These are phyloP conservation scores for Amoebophrya sp. DNA, from an alignment of 169 alveolate genomes.

Conservation along the genomic window DNA sequence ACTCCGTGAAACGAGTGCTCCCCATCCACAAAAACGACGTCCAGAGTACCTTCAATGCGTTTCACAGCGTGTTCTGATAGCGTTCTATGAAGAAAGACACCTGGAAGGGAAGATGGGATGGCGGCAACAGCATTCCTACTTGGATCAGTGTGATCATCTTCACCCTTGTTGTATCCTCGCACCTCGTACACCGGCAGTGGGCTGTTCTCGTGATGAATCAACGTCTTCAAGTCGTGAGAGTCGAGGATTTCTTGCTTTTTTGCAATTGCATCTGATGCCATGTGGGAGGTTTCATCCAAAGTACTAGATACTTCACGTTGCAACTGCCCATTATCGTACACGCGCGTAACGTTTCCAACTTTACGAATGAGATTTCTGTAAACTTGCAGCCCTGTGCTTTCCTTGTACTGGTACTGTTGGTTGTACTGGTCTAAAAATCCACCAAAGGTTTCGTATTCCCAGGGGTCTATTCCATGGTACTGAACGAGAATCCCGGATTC, in stretches of 20 bases:
- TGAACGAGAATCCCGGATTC: neutral
- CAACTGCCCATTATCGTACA: neutral
- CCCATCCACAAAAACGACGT: neutral
- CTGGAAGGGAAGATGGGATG: neutral
- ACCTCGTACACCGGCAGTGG: neutral
- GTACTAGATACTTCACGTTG: neutral
- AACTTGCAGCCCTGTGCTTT: neutral
- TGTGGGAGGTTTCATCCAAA: neutral
- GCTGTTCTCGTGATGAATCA: neutral
- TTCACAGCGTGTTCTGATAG: neutral
- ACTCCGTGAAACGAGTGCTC: neutral
- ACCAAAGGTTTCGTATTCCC: neutral
- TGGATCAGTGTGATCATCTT: neutral
- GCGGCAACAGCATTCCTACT: neutral
- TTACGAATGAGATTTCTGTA: neutral
- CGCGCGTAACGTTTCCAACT: neutral
- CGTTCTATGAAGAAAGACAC: neutral
- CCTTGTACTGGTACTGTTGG: neutral
- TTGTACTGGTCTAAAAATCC: neutral
- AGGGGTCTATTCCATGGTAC: neutral
- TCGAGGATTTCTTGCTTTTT: neutral
- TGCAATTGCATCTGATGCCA: neutral
- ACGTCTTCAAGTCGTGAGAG: neutral
- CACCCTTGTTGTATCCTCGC: too few species aligned
- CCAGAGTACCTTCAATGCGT: neutral